Evolutionary conservation across 306 rosid genomes (phyloP).

Genomic region (Quercus ilex): DNA sequence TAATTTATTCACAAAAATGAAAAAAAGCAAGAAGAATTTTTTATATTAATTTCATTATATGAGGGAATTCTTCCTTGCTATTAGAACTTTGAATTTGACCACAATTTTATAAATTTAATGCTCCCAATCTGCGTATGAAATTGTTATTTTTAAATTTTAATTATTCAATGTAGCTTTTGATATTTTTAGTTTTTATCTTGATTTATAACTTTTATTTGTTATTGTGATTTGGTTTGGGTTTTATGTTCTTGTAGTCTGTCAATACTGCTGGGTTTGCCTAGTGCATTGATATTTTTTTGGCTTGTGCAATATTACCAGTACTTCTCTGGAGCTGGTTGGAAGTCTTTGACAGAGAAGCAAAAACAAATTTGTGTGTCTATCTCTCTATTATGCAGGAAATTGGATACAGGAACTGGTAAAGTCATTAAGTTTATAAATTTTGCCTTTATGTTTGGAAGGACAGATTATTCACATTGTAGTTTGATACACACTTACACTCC

Average conservation of each 20-base stretch:
- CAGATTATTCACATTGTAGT: neutral
- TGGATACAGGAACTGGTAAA: conserved; percentile 40
- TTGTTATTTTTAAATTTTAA: no score
- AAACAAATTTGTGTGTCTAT: conserved; percentile 28
- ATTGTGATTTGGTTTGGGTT: neutral
- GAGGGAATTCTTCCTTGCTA: no score
- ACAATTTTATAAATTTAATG: no score
- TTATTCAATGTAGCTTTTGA: neutral
- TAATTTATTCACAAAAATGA: no score
- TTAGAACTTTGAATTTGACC: no score
- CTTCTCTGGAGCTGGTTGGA: conserved; percentile 36
- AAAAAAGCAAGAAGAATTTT: no score
- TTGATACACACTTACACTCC: neutral
- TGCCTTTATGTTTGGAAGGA: conserved; percentile 3
- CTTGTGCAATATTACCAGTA: conserved; percentile 27
- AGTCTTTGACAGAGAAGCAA: conserved; percentile 32
- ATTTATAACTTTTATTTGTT: neutral
- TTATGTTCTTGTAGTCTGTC: neutral
- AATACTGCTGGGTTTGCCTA: neutral
- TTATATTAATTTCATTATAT: no score
- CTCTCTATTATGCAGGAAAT: conserved; percentile 35
- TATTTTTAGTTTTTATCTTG: neutral
- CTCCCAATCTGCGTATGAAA: no score
- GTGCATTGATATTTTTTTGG: conserved; percentile 4
- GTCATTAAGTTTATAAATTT: neutral